These are phyloP conservation scores for Pseudocercospora fuligena DNA, from an alignment of 2,329 filamentous ascomycete genomes.

Conservation along the genomic window DNA sequence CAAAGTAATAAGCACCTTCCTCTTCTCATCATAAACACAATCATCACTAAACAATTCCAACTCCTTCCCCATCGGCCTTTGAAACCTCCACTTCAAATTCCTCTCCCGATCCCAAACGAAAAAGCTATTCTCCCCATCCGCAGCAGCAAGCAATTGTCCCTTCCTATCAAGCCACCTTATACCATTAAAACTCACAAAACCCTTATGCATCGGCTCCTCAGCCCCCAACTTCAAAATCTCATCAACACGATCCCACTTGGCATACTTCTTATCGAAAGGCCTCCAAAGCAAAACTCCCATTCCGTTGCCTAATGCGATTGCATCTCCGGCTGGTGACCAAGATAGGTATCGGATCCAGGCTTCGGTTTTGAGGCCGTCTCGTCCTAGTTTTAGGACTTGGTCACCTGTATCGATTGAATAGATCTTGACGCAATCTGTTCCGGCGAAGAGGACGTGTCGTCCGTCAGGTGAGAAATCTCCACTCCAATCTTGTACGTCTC, in stretches of 20 bases:
- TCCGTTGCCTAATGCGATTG: conserved; percentile 4
- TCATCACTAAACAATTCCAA: not conserved
- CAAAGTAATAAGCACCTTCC: conserved; percentile 12
- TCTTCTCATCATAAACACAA: conserved; percentile 10
- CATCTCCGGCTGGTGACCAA: conserved; percentile 14
- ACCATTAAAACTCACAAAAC: not conserved
- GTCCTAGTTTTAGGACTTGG: not conserved
- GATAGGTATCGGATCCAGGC: conserved; percentile 13
- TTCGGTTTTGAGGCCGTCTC: not conserved
- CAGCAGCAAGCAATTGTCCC: conserved; percentile 15
- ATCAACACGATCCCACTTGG: not conserved
- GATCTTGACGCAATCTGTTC: conserved; percentile 13
- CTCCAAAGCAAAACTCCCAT: conserved; percentile 12
- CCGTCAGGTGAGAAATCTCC: conserved; percentile 26
- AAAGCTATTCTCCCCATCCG: conserved; percentile 12
- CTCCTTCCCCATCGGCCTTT: conserved; percentile 13
- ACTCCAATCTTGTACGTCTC: conserved; percentile 22
- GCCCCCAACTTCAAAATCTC: conserved; percentile 8
- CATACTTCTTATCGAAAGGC: not conserved
- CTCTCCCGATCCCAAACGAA: conserved; percentile 19
- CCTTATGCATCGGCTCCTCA: not conserved
- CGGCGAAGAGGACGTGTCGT: conserved; percentile 21
- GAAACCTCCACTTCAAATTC: conserved; percentile 21
- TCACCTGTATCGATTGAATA: conserved; percentile 11
- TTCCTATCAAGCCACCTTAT: conserved; percentile 14